Base-by-base conservation (phyloP, 805 yeast species). In the Yarrowia bubula region DNA sequence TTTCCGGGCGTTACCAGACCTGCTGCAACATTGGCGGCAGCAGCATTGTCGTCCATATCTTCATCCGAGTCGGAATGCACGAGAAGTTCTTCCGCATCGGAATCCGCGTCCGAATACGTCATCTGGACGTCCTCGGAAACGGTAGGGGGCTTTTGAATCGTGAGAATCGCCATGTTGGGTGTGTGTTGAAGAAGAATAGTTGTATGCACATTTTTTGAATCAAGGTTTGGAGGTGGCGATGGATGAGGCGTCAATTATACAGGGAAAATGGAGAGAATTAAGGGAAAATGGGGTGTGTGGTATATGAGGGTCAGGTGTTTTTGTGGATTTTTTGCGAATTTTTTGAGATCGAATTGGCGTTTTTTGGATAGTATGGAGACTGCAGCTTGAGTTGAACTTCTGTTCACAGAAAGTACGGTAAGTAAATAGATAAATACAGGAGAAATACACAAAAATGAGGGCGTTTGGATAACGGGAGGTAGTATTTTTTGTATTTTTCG, bases 1-100 rank as follows among this genome's bases (percentile, higher is more conserved):
- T 95, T 98, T 9, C 99, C 99, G 0, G 99, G 99, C 0, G 98
- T 91, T 17, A 93, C 96, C 9, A 95, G 70, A 1, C 77, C 76
- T 3, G 58, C 50, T 18, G 44, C 68, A 15, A 50, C 67, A 31
- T 37, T 17, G 10, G 46, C 46, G 11, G 65, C 55, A 38, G 31
- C 33, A 6, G 57, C 65, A 38, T 47, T 61, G 28, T 61, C 53
- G 35, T 57, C 66, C 64, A 57, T 57, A 35, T 58, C 68, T 18
- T 58, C 51, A 10, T 32, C 51, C 14, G 31, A 37, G 55, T 48
- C 55, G 8, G 55, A 48, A 14, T 33, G 7, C 10, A 48, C 55
- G 38, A 48, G 15, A 28, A 33, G 55, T n/a, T 48, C 55, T 6
- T 48, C 68, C 13, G 65, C 37, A 33, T 62, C 65, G 35, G 51